Percentiles rank a stretch among this genome's conserved stretches.
phyloP scores from a whole-genome alignment of 2,329 filamentous ascomycete species.

The Cytospora chrysosperma region DNA sequence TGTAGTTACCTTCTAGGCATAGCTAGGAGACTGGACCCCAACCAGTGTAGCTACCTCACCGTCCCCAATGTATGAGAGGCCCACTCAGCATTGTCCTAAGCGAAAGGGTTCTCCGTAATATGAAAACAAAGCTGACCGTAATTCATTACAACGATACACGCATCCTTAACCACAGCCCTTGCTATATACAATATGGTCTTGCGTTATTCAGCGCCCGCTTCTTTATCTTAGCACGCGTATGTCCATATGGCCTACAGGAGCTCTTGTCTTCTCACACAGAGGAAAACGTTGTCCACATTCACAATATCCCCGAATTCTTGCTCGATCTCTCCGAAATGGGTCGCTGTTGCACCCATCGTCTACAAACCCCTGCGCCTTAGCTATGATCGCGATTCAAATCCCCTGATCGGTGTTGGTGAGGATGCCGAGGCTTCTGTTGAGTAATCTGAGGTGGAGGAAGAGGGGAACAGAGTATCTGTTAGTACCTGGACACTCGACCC shows the following conservation, averaged over 20 bases:
- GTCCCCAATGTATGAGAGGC: background rate
- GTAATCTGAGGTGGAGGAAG: too few relatives aligned
- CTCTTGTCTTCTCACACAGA: background rate
- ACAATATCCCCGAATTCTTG: background rate
- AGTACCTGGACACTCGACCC: background rate
- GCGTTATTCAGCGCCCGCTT: background rate
- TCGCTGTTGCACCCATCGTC: background rate
- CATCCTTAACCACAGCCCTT: background rate
- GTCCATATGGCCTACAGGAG: background rate
- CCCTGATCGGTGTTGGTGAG: background rate
- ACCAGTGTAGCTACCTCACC: background rate
- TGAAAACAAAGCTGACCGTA: background rate
- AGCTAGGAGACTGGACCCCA: background rate
- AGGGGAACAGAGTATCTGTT: background rate
- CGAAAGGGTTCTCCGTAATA: background rate
- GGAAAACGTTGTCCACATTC: background rate
- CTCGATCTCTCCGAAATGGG: background rate
- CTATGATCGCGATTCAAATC: background rate
- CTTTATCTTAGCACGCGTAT: background rate
- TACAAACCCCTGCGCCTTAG: background rate
- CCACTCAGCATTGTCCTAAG: background rate
- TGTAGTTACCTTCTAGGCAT: too few relatives aligned
- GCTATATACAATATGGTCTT: background rate
- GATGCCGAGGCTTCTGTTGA: background rate
- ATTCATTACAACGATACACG: background rate